Conservation (phyloP, 805 yeast genomes). For the Metschnikowia borealis region DNA sequence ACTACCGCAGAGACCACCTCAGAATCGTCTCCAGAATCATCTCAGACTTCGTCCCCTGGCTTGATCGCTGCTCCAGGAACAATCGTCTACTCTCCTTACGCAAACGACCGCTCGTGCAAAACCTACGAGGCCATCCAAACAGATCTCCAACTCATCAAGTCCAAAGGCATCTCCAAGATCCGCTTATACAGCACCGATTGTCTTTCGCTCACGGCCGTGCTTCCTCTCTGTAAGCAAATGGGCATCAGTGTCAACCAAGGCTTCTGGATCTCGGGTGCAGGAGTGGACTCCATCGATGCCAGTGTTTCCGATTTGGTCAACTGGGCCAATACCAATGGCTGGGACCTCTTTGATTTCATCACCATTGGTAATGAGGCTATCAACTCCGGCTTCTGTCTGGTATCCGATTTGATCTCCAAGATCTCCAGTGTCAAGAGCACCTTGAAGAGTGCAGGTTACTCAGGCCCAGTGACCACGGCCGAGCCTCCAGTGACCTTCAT, state of each 20-base stretch:
- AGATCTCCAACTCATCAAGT: conserved; percentile 56
- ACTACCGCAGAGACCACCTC: neutral
- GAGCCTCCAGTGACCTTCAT: conserved; percentile 83
- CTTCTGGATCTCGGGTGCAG: conserved; percentile 66
- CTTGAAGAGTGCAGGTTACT: conserved; percentile 66
- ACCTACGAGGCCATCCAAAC: conserved; percentile 44
- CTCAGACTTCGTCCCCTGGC: conserved; percentile 11
- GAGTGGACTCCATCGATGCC: conserved; percentile 66
- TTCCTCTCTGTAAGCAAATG: conserved; percentile 52
- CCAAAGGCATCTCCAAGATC: conserved; percentile 60
- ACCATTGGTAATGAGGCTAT: conserved; percentile 91
- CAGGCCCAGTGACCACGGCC: conserved; percentile 74
- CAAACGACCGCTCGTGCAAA: conserved; percentile 65
- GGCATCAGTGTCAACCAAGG: conserved; percentile 84
- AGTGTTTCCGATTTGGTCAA: conserved; percentile 51
- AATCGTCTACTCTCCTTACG: conserved; percentile 78
- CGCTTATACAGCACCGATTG: conserved; percentile 91
- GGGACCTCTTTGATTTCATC: conserved; percentile 73
- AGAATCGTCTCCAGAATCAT: neutral
- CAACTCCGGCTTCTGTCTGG: conserved; percentile 56
- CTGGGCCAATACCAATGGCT: conserved; percentile 47
- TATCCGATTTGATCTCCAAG: conserved; percentile 58
- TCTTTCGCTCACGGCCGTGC: conserved; percentile 57
- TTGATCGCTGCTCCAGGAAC: conserved; percentile 46
- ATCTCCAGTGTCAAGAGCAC: conserved; percentile 58